phyloP scores from a whole-genome alignment of 495 filamentous ascomycete species.

The Penicillium dipodomyicola region DNA sequence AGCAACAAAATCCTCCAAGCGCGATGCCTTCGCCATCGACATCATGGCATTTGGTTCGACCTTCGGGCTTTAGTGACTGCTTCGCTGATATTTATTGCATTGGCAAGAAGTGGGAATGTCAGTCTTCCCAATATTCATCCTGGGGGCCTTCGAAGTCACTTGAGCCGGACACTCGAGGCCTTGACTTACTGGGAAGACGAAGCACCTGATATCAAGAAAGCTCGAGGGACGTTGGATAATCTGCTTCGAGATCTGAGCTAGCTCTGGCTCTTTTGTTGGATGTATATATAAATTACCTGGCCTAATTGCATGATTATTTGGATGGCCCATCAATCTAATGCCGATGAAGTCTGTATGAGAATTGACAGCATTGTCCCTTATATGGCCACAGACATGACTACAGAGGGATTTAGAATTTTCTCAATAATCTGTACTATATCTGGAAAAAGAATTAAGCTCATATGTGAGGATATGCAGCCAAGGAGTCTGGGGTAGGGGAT shows the following conservation, averaged over 20 bases:
- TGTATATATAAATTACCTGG: too few relatives aligned
- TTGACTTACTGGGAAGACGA: constrained; percentile 13
- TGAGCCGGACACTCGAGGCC: constrained; percentile 6
- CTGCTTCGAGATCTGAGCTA: constrained; percentile 1
- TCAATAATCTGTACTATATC: too few relatives aligned
- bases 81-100: constrained; percentile 9
- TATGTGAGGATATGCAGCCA: too few relatives aligned
- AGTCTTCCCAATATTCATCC: constrained; percentile 3
- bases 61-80: constrained; percentile 11
- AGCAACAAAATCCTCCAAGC: constrained; percentile 11
- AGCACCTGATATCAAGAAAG: constrained; percentile 15
- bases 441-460: too few relatives aligned
- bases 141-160: neutral
- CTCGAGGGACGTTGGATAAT: neutral
- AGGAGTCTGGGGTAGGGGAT: too few relatives aligned
- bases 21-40: constrained; percentile 14
- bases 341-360: too few relatives aligned
- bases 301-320: too few relatives aligned
- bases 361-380: too few relatives aligned
- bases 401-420: too few relatives aligned
- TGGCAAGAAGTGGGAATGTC: constrained; percentile 10
- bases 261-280: too few relatives aligned
- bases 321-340: too few relatives aligned
- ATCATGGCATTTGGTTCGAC: constrained; percentile 17
- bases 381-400: too few relatives aligned